Percentiles rank a stretch among this genome's conserved stretches.
These are phyloP conservation scores for Pleurotus ostreatus DNA, from an alignment of 768 basidiomycete species.

Conservation along the genomic window DNA sequence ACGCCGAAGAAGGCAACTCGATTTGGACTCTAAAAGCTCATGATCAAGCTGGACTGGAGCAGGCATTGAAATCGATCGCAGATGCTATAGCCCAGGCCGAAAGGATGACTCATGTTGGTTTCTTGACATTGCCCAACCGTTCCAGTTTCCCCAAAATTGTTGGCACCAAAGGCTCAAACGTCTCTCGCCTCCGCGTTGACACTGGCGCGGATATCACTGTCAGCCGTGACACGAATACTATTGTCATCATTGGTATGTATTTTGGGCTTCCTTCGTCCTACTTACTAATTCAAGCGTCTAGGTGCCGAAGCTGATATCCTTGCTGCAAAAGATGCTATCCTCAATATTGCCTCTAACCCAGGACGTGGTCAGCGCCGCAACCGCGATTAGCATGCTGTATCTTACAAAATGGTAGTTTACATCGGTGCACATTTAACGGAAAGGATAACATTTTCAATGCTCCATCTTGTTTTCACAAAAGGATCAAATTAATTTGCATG, in stretches of 20 bases:
- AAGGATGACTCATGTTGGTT: conserved; percentile 75
- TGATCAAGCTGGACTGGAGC: conserved; percentile 73
- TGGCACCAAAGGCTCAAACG: conserved; percentile 87
- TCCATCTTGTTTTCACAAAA: no score
- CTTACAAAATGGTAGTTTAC: no score
- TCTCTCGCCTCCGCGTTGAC: conserved; percentile 81
- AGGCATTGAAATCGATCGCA: conserved; percentile 61
- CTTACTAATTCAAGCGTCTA: conserved; percentile 22
- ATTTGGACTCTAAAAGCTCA: conserved; percentile 83
- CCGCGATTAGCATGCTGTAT: conserved; percentile 21
- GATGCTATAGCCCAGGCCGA: conserved; percentile 72
- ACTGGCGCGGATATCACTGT: conserved; percentile 92
- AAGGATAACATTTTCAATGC: conserved; percentile 7
- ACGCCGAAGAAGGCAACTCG: conserved; percentile 78
- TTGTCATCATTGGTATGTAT: conserved; percentile 78
- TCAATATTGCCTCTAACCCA: conserved; percentile 47
- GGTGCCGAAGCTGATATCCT: conserved; percentile 66
- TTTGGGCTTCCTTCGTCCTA: background rate
- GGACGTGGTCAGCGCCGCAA: conserved; percentile 37
- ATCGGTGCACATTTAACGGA: no score
- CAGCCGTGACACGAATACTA: conserved; percentile 81
- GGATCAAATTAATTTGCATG: no score
- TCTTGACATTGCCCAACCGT: conserved; percentile 79
- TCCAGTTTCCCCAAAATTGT: conserved; percentile 91
- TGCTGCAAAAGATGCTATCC: conserved; percentile 75